Conservation (phyloP, 176 grass and related monocot species). For the Neostapfia colusana region DNA sequence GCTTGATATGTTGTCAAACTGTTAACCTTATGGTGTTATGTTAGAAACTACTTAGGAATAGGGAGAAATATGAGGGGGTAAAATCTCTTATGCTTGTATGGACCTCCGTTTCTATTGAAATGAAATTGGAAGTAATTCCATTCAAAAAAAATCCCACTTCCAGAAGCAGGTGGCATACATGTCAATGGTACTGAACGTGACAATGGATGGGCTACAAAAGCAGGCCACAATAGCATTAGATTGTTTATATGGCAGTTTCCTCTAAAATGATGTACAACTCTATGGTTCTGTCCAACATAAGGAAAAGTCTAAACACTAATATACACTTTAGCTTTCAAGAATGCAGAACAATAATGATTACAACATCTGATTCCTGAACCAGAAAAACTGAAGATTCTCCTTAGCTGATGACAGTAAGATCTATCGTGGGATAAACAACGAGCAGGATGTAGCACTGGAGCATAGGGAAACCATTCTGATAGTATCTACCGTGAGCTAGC, state of each 20-base stretch:
- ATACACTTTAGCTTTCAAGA: constrained; percentile 37
- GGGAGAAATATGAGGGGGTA: too few species aligned
- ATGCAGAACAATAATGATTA: constrained; percentile 31
- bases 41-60: too few species aligned
- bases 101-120: too few species aligned
- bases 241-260: background rate
- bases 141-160: too few species aligned
- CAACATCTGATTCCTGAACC: constrained; percentile 26
- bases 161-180: background rate
- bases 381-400: constrained; percentile 33
- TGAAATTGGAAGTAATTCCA: too few species aligned
- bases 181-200: background rate
- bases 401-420: constrained; percentile 35
- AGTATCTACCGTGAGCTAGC: constrained; percentile 53
- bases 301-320: constrained; percentile 31
- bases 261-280: constrained; percentile 25
- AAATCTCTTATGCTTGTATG: too few species aligned
- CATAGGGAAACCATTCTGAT: background rate
- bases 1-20: too few species aligned
- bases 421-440: constrained; percentile 21
- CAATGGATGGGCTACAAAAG: background rate
- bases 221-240: background rate
- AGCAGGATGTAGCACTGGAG: constrained; percentile 3
- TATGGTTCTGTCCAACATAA: constrained; percentile 18
- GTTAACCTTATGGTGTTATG: too few species aligned